These are phyloP conservation scores for Ceratocystis variospora DNA, from an alignment of 2,329 filamentous ascomycete species.

Conservation along the genomic window DNA sequence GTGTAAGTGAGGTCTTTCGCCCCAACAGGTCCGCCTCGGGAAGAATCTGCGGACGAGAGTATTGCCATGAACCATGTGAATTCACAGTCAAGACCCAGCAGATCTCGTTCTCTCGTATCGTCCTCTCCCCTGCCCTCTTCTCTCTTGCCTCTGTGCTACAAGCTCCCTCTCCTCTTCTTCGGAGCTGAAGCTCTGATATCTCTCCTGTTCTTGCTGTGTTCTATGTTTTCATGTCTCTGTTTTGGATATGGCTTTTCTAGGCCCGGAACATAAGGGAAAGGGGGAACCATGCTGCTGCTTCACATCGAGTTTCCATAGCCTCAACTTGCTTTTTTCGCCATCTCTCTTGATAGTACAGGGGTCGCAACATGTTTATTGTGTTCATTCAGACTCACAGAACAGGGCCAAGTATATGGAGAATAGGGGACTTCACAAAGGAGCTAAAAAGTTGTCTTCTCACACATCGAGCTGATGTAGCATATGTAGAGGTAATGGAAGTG, in stretches of 20 bases:
- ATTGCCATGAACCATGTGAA: too few species aligned
- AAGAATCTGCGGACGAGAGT: background rate
- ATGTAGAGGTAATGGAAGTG: background rate
- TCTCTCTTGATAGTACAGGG: background rate
- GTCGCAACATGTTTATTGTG: background rate
- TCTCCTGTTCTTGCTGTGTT: slow-evolving; percentile 5
- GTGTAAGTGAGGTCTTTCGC: background rate
- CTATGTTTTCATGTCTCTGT: background rate
- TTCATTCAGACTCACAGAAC: background rate
- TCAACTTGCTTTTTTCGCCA: background rate
- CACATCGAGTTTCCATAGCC: slow-evolving; percentile 6
- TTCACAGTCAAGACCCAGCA: background rate
- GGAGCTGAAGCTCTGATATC: slow-evolving; percentile 1
- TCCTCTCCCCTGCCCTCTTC: background rate
- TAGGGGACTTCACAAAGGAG: background rate
- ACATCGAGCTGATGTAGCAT: too few species aligned
- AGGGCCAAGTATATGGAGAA: background rate
- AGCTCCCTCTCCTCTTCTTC: background rate
- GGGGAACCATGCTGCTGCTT: background rate
- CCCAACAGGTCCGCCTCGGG: background rate
- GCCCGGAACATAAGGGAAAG: background rate
- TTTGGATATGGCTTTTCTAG: background rate
- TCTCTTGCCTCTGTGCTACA: background rate
- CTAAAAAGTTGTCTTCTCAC: background rate
- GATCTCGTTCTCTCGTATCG: background rate